phyloP scores from a whole-genome alignment of 345 rosid species.

The Draba incana region DNA sequence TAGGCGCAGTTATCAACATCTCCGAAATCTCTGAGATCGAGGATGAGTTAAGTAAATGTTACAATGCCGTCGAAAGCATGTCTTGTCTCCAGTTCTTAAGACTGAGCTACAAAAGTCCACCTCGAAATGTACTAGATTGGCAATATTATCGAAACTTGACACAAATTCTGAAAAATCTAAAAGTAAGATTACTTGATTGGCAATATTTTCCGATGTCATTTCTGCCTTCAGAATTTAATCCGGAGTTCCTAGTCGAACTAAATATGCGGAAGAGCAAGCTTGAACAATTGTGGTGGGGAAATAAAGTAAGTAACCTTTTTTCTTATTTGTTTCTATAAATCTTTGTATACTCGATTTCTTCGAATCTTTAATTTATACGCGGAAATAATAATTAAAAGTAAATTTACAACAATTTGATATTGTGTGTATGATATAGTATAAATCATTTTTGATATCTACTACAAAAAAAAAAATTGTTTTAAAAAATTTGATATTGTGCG shows the following conservation, averaged over 20 bases:
- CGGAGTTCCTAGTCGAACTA: constrained; percentile 17
- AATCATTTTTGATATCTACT: too few relatives aligned
- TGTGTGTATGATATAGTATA: too few relatives aligned
- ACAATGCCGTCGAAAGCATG: constrained; percentile 22
- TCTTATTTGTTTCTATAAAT: too few relatives aligned
- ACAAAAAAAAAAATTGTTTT: too few relatives aligned
- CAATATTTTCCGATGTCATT: not conserved
- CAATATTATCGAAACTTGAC: too few relatives aligned
- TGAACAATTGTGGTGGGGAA: constrained; percentile 14
- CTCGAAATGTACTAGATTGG: too few relatives aligned
- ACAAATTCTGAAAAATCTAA: not conserved
- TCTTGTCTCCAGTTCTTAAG: constrained; percentile 29
- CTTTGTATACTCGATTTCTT: not conserved
- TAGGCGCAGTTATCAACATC: constrained; percentile 8
- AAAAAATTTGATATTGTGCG: too few relatives aligned
- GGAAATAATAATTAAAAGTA: too few relatives aligned
- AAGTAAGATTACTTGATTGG: constrained; percentile 22
- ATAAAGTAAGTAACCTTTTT: constrained; percentile 1
- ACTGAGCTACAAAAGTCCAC: not conserved
- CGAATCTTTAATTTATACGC: not conserved
- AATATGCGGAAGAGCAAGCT: not conserved
- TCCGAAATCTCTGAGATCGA: not conserved
- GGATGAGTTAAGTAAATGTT: not conserved
- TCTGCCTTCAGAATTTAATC: constrained; percentile 17
- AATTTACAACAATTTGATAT: too few relatives aligned